These are phyloP conservation scores for Boletus sp. DNA, from an alignment of 768 basidiomycete species.

Conservation along the genomic window DNA sequence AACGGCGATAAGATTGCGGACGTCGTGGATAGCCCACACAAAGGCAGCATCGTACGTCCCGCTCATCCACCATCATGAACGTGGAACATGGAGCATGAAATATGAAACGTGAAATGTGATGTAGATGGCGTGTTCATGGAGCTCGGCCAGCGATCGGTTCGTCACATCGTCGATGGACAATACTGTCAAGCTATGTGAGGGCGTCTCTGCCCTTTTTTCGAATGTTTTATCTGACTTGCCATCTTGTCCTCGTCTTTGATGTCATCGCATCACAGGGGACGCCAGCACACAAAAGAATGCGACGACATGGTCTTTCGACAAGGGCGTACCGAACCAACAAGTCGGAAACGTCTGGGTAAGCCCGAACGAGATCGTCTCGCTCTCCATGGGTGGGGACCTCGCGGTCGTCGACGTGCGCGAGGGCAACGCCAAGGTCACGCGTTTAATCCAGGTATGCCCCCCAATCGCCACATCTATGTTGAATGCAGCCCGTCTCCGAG, in stretches of 20 bases:
- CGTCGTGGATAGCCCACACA: conserved; percentile 65
- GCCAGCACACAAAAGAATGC: conserved; percentile 65
- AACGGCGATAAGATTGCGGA: conserved; percentile 77
- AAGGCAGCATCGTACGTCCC: conserved; percentile 67
- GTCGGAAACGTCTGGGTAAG: conserved; percentile 85
- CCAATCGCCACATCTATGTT: background rate
- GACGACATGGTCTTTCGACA: conserved; percentile 70
- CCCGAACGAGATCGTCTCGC: conserved; percentile 68
- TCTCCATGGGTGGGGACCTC: conserved; percentile 80
- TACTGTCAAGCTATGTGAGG: conserved; percentile 79
- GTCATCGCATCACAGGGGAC: conserved; percentile 59
- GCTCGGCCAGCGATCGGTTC: conserved; percentile 65
- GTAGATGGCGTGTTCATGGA: conserved; percentile 81
- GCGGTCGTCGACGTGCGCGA: conserved; percentile 77
- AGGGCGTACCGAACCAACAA: conserved; percentile 79
- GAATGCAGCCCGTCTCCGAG: background rate
- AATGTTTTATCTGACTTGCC: background rate
- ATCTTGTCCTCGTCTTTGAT: background rate
- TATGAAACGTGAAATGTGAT: background rate
- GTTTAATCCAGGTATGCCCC: conserved; percentile 57
- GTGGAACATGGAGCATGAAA: background rate
- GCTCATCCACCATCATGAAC: background rate
- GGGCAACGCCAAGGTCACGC: conserved; percentile 55
- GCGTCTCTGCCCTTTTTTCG: background rate
- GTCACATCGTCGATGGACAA: conserved; percentile 86